phyloP scores from a whole-genome alignment of 495 filamentous ascomycete species.

The Cercophora sp. region DNA sequence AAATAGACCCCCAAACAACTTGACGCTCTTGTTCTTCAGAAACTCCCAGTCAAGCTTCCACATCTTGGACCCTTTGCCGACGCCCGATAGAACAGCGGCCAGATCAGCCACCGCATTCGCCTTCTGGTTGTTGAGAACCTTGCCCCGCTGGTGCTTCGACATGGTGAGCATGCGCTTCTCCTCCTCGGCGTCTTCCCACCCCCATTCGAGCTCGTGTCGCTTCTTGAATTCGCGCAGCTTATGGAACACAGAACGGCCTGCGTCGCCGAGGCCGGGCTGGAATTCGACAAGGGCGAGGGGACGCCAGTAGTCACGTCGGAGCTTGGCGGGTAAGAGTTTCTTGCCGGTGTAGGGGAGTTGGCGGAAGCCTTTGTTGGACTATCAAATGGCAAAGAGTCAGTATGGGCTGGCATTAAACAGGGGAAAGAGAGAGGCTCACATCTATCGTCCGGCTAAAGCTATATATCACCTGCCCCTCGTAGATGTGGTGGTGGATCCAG shows the following conservation, averaged over 20 bases:
- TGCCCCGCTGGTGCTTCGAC: slow-evolving; percentile 53
- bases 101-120: slow-evolving; percentile 86
- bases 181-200: slow-evolving; percentile 26
- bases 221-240: slow-evolving; percentile 77
- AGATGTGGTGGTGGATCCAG: slow-evolving; percentile 77
- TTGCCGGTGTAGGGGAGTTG: slow-evolving; percentile 89
- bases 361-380: slow-evolving; percentile 63
- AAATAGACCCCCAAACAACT: too few relatives aligned
- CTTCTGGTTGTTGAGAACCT: slow-evolving; percentile 76
- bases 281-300: slow-evolving; percentile 75
- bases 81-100: slow-evolving; percentile 64
- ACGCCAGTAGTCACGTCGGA: slow-evolving; percentile 92
- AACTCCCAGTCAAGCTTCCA: slow-evolving; percentile 35
- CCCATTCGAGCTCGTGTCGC: slow-evolving; percentile 63
- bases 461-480: slow-evolving; percentile 79
- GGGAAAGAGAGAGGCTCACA: slow-evolving; percentile 42
- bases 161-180: slow-evolving; percentile 42
- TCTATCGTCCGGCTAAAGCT: slow-evolving; percentile 65
- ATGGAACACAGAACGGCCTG: slow-evolving; percentile 72
- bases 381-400: background rate
- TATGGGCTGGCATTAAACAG: background rate
- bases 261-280: slow-evolving; percentile 36
- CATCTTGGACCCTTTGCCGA: slow-evolving; percentile 45
- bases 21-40: background rate
- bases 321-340: slow-evolving; percentile 69